phyloP scores from a whole-genome alignment of 148 eudicot genomes.

The Rhododendron simsii region DNA sequence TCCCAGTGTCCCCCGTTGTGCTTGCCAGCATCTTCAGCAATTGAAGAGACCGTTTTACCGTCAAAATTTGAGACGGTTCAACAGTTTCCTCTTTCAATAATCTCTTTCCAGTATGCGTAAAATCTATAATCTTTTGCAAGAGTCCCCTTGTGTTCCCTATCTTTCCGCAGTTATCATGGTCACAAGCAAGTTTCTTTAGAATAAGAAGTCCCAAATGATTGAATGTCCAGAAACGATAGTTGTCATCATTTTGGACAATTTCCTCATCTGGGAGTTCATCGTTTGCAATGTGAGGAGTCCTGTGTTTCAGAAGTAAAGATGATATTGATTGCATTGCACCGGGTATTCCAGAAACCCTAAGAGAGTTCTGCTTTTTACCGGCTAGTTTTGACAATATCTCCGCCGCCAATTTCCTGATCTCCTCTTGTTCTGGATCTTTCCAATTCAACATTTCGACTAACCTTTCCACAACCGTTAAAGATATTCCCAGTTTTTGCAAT shows the following conservation, averaged over 20 bases:
- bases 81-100: slow-evolving; percentile 37
- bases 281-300: slow-evolving; percentile 22
- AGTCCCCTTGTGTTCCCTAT: slow-evolving; percentile 76
- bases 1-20: slow-evolving; percentile 60
- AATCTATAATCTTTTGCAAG: slow-evolving; percentile 57
- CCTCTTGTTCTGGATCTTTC: slow-evolving; percentile 63
- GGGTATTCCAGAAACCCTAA: slow-evolving; percentile 72
- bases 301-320: slow-evolving; percentile 43
- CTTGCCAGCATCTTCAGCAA: slow-evolving; percentile 62
- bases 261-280: slow-evolving; percentile 48
- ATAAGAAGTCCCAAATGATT: slow-evolving; percentile 58
- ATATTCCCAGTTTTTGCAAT: slow-evolving; percentile 67
- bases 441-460: slow-evolving; percentile 81
- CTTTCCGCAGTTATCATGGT: slow-evolving; percentile 76
- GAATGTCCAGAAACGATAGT: slow-evolving; percentile 55
- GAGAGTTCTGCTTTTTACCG: slow-evolving; percentile 65
- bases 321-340: slow-evolving; percentile 87
- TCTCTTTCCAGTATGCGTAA: slow-evolving; percentile 50
- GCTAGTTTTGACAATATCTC: slow-evolving; percentile 52
- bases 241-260: slow-evolving; percentile 32
- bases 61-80: slow-evolving; percentile 40
- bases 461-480: slow-evolving; percentile 56
- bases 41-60: slow-evolving; percentile 60
- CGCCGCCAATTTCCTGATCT: slow-evolving; percentile 64
- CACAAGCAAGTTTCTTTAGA: slow-evolving; percentile 76